Evolutionary conservation across 352 stramenopile genomes (phyloP).

Genomic region (Elongisporangium anandrum): DNA sequence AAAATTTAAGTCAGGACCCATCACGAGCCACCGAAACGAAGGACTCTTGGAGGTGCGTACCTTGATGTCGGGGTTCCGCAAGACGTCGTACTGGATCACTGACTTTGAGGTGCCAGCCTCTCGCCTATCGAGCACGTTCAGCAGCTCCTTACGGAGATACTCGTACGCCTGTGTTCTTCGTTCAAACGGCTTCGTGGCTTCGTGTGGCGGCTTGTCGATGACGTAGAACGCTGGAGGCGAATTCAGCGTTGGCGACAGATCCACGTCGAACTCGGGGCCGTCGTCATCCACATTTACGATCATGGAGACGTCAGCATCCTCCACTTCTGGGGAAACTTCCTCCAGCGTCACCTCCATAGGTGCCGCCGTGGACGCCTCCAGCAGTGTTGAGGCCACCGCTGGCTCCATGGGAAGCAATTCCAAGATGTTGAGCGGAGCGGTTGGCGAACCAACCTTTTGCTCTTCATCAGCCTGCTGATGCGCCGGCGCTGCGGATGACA

Average conservation of each 20-base stretch:
- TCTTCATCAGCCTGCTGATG: background rate
- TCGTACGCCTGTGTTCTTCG: conserved; percentile 51
- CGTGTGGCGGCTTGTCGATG: conserved; percentile 30
- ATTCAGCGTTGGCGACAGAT: background rate
- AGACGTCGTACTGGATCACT: conserved; percentile 47
- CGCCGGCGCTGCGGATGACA: background rate
- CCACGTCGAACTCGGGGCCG: background rate
- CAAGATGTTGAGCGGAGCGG: background rate
- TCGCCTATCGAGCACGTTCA: conserved; percentile 49
- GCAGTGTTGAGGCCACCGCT: background rate
- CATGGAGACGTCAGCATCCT: background rate
- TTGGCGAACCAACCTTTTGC: background rate
- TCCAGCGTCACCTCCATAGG: background rate
- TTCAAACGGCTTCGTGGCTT: conserved; percentile 30
- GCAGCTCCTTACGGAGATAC: conserved; percentile 41
- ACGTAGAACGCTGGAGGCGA: conserved; percentile 32
- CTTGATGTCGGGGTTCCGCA: conserved; percentile 57
- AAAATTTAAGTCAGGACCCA: background rate
- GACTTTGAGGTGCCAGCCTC: conserved; percentile 35
- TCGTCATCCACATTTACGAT: background rate
- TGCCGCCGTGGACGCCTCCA: background rate
- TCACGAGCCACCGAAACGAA: background rate
- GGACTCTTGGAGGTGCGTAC: conserved; percentile 1
- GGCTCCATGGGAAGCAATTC: background rate
- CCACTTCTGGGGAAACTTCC: background rate